Percentiles rank a stretch among this genome's conserved stretches.
Evolutionary conservation across 176 grass and related monocot species (phyloP).

Genomic region (Rhynchospora pubera): DNA sequence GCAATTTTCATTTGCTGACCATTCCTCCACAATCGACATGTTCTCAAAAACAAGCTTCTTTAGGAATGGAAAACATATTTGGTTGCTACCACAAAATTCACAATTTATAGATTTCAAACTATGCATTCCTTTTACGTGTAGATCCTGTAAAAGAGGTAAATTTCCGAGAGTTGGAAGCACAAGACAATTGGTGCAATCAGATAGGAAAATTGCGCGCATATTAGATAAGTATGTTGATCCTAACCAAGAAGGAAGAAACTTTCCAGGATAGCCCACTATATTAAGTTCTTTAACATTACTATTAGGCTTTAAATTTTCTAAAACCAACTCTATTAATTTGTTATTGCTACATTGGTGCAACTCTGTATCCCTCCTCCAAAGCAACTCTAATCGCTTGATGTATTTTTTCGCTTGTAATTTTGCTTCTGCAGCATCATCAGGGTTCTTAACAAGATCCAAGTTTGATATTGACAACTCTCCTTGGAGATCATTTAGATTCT

Average conservation of each 20-base stretch:
- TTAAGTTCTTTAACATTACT: slow-evolving; percentile 20
- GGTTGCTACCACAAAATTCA: background rate
- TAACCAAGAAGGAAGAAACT: slow-evolving; percentile 24
- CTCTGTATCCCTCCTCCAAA: background rate
- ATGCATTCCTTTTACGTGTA: slow-evolving; percentile 28
- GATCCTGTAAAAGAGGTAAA: slow-evolving; percentile 16
- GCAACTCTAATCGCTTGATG: slow-evolving; percentile 29
- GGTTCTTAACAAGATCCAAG: slow-evolving; percentile 25
- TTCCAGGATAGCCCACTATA: slow-evolving; percentile 14
- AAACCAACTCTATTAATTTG: background rate
- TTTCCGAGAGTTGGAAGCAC: slow-evolving; percentile 22
- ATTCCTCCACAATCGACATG: slow-evolving; percentile 6
- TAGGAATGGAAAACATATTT: slow-evolving; percentile 16
- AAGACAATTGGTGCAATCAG: slow-evolving; percentile 1
- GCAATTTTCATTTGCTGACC: slow-evolving; percentile 12
- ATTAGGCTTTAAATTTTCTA: slow-evolving; percentile 18
- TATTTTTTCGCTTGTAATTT: slow-evolving; percentile 15
- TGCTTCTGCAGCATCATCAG: slow-evolving; percentile 19
- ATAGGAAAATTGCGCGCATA: background rate
- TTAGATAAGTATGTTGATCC: background rate
- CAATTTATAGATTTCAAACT: background rate
- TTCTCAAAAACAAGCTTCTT: slow-evolving; percentile 38
- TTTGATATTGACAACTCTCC: slow-evolving; percentile 39
- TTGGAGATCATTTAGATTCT: slow-evolving; percentile 21
- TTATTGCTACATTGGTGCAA: background rate